A percentile compares a stretch with the other conserved stretches of the same genome.
Evolutionary conservation across 495 filamentous ascomycete genomes (phyloP).

Genomic region (Trichoderma reesei): DNA sequence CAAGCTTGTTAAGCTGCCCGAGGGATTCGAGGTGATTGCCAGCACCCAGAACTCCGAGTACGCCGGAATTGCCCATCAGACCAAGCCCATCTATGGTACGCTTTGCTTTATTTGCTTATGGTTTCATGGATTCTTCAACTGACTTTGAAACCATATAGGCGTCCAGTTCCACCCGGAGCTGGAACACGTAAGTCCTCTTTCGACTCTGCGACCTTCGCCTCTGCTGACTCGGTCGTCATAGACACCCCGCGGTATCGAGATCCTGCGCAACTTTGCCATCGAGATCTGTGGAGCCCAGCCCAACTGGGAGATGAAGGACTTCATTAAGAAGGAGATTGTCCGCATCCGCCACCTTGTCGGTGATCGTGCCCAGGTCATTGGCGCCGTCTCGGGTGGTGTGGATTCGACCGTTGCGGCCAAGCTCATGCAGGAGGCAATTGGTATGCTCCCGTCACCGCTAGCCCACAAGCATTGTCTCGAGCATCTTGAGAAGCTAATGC

Average conservation of each 20-base stretch:
- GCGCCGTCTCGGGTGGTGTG: constrained; percentile 82
- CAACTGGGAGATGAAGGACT: constrained; percentile 76
- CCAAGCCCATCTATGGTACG: constrained; percentile 57
- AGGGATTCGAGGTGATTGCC: constrained; percentile 61
- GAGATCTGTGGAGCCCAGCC: constrained; percentile 63
- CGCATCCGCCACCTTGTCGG: constrained; percentile 73
- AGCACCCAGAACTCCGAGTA: constrained; percentile 61
- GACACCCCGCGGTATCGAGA: constrained; percentile 49
- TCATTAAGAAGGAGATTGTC: constrained; percentile 66
- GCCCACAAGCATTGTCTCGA: not conserved
- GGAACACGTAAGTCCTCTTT: constrained; percentile 23
- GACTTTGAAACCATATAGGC: constrained; percentile 11
- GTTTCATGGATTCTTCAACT: not conserved
- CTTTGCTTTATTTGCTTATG: not conserved
- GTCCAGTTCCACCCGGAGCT: constrained; percentile 87
- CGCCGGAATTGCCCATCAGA: constrained; percentile 70
- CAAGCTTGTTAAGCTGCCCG: constrained; percentile 64
- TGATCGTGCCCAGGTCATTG: constrained; percentile 63
- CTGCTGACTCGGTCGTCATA: constrained; percentile 24
- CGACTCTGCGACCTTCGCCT: not conserved
- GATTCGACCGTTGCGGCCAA: constrained; percentile 85
- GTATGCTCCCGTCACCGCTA: not conserved
- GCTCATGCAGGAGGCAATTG: constrained; percentile 48
- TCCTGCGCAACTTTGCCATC: constrained; percentile 74
- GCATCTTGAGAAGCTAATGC: constrained; percentile 8